Conservation (phyloP, 306 rosid genomes). For the Quercus engelmannii region DNA sequence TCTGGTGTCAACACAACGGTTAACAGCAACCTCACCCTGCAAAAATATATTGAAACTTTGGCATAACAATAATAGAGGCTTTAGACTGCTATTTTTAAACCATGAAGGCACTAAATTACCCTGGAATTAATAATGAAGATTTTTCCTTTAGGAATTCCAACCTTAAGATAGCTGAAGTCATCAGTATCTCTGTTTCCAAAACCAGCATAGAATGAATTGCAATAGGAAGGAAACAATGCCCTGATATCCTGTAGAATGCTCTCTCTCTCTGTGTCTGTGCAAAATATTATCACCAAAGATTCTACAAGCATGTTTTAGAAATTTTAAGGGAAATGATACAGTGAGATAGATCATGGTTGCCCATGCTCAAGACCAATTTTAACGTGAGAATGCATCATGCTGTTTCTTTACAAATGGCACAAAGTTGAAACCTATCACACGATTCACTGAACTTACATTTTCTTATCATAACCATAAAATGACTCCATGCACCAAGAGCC, state of each 20-base stretch:
- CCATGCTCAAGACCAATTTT: background rate
- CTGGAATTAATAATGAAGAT: conserved; percentile 87
- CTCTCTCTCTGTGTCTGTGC: too few species aligned
- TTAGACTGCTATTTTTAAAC: background rate
- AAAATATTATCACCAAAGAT: too few species aligned
- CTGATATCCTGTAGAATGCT: conserved; percentile 63
- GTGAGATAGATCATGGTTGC: background rate
- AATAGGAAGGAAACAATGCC: conserved; percentile 79
- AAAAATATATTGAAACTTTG: conserved; percentile 32
- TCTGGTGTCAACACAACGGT: conserved; percentile 61
- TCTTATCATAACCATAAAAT: too few species aligned
- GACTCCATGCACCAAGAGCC: too few species aligned
- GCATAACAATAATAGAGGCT: conserved; percentile 10
- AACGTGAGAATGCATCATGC: background rate
- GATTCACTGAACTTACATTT: too few species aligned
- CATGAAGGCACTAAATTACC: conserved; percentile 49
- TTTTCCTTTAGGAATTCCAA: conserved; percentile 91
- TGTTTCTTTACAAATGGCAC: background rate
- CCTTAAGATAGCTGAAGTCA: conserved; percentile 90
- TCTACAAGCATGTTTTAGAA: background rate
- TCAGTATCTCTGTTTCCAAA: conserved; percentile 97
- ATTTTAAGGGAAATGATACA: background rate
- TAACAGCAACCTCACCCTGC: conserved; percentile 88
- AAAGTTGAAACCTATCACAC: too few species aligned
- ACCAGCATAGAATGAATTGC: conserved; percentile 95